These are phyloP conservation scores for Mucor plumbeus DNA, from an alignment of 371 early-diverging fungal species.

Conservation along the genomic window DNA sequence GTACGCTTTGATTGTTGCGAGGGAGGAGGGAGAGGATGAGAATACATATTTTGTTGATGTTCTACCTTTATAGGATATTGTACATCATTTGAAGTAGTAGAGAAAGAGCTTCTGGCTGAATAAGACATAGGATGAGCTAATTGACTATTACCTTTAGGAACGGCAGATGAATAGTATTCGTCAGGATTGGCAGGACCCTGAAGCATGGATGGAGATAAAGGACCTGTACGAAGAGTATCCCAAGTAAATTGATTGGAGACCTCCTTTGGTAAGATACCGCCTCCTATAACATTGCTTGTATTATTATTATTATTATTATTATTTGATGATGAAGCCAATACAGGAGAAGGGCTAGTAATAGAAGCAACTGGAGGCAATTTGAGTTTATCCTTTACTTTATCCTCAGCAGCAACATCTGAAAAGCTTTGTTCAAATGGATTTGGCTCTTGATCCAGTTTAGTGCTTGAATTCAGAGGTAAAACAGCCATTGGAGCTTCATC, in stretches of 20 bases:
- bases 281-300: slow-evolving; percentile 41
- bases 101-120: slow-evolving; percentile 8
- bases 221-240: slow-evolving; percentile 75
- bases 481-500: slow-evolving; percentile 46
- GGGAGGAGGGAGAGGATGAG: not conserved
- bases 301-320: slow-evolving; percentile 27
- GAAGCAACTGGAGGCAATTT: slow-evolving; percentile 51
- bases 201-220: slow-evolving; percentile 79
- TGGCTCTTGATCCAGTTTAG: slow-evolving; percentile 82
- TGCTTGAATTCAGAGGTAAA: slow-evolving; percentile 41
- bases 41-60: slow-evolving; percentile 4
- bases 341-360: slow-evolving; percentile 48
- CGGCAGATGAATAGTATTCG: slow-evolving; percentile 22
- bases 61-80: slow-evolving; percentile 19
- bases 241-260: slow-evolving; percentile 59
- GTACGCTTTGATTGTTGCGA: not conserved
- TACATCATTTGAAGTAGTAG: slow-evolving; percentile 10
- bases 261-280: slow-evolving; percentile 50
- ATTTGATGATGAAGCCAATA: slow-evolving; percentile 11
- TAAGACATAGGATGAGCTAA: not conserved
- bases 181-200: slow-evolving; percentile 67
- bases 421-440: slow-evolving; percentile 91
- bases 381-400: slow-evolving; percentile 27
- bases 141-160: not conserved
- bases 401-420: slow-evolving; percentile 45